Evolutionary conservation across 1,139 yeast species (phyloP).

Genomic region (Yamadazyma atlantica): DNA sequence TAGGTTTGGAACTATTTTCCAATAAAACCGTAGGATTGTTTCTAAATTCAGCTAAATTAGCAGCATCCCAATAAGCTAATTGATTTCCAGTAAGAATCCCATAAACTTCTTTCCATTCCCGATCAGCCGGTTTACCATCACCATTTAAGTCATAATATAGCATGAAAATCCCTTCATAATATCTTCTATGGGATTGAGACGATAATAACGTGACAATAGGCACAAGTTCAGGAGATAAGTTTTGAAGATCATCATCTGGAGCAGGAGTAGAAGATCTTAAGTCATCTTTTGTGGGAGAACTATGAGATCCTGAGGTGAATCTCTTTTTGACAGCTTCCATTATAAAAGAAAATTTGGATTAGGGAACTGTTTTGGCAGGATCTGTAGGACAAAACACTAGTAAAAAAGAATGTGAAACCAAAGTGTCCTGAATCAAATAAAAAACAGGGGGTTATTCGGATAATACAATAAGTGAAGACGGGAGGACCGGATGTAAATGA

Average conservation of each 20-base stretch:
- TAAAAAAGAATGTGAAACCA: no score
- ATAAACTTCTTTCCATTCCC: constrained; percentile 90
- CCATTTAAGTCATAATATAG: constrained; percentile 68
- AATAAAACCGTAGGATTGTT: constrained; percentile 47
- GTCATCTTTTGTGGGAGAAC: constrained; percentile 15
- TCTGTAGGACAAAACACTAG: no score
- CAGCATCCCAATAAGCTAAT: constrained; percentile 91
- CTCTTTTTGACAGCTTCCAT: constrained; percentile 24
- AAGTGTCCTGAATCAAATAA: neutral
- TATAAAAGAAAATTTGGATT: neutral
- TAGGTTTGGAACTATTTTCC: constrained; percentile 69
- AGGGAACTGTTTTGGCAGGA: no score
- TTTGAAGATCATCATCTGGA: constrained; percentile 20
- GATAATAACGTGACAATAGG: constrained; percentile 74
- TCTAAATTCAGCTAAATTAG: constrained; percentile 58
- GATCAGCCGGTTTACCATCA: constrained; percentile 81
- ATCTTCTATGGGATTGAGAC: constrained; percentile 72
- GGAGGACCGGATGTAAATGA: neutral
- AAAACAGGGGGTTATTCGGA: no score
- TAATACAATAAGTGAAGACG: neutral
- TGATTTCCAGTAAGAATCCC: constrained; percentile 91
- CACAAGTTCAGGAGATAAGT: constrained; percentile 62
- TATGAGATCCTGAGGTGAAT: constrained; percentile 17
- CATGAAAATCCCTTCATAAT: constrained; percentile 74
- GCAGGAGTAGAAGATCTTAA: constrained; percentile 8